phyloP scores from a whole-genome alignment of 164 flowering plant genomes.

The Amborella trichopoda region DNA sequence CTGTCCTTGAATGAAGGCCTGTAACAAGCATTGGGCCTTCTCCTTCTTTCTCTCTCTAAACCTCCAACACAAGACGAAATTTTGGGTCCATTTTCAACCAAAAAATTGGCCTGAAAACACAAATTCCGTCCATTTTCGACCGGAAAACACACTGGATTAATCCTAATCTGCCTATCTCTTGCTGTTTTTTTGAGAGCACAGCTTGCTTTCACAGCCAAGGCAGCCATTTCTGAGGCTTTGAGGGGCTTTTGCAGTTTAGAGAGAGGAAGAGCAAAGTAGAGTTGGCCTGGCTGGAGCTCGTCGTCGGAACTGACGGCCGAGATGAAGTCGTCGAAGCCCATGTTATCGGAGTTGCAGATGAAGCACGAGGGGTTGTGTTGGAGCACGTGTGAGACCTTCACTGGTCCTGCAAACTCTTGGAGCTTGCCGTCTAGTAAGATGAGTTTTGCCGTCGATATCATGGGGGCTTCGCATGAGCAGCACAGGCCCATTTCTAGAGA shows the following conservation, averaged over 20 bases:
- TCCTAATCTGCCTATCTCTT: not conserved
- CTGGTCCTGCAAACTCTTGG: constrained; percentile 61
- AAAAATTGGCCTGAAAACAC: constrained; percentile 2
- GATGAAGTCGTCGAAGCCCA: constrained; percentile 72
- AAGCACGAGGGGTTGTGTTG: constrained; percentile 43
- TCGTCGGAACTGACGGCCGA: constrained; percentile 48
- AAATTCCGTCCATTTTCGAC: constrained; percentile 5
- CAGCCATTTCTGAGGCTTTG: constrained; percentile 70
- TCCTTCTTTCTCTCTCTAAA: not conserved
- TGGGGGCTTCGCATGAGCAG: constrained; percentile 38
- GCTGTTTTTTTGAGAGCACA: constrained; percentile 17
- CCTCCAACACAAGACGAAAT: constrained; percentile 4
- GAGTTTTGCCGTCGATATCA: constrained; percentile 73
- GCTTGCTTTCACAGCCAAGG: constrained; percentile 87
- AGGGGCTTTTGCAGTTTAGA: constrained; percentile 32
- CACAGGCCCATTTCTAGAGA: constrained; percentile 41
- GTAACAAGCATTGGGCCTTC: too few species aligned
- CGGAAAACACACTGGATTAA: not conserved
- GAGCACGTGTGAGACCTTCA: constrained; percentile 49
- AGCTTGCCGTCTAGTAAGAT: constrained; percentile 57
- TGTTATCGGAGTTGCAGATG: constrained; percentile 79
- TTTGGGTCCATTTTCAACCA: constrained; percentile 7
- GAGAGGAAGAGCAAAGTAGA: constrained; percentile 68
- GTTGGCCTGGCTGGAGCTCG: constrained; percentile 59
- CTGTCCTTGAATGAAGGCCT: too few species aligned